phyloP scores from a whole-genome alignment of 208 protist genomes.

The Acanthamoeba pearcei region DNA sequence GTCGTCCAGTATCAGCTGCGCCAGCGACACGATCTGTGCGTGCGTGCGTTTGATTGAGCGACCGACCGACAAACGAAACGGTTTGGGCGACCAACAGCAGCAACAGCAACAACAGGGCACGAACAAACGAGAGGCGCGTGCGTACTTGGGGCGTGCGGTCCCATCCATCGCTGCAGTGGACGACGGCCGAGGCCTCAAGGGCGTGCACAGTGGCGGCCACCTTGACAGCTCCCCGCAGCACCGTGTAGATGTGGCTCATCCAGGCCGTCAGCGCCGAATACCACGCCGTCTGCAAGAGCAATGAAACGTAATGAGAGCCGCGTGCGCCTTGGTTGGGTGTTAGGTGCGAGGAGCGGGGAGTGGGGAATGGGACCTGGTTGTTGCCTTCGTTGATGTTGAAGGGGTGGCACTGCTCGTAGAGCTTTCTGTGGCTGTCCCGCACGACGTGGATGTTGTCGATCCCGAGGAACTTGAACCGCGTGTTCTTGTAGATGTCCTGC shows the following conservation, averaged over 20 bases:
- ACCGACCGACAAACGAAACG: background rate
- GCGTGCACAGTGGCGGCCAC: slow-evolving; percentile 9
- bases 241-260: slow-evolving; percentile 53
- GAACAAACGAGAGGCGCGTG: background rate
- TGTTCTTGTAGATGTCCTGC: slow-evolving; percentile 44
- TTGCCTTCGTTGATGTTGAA: slow-evolving; percentile 7
- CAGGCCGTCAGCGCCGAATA: slow-evolving; percentile 4
- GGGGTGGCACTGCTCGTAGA: slow-evolving; percentile 18
- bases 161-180: slow-evolving; percentile 93
- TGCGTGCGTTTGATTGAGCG: background rate
- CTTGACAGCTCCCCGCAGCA: slow-evolving; percentile 9
- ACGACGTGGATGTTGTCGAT: slow-evolving; percentile 74
- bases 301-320: too few relatives aligned
- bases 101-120: background rate
- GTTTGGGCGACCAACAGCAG: background rate
- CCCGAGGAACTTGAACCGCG: slow-evolving; percentile 54
- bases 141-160: slow-evolving; percentile 92
- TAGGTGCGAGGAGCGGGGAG: background rate
- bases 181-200: background rate
- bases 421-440: slow-evolving; percentile 44
- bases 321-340: background rate
- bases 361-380: background rate
- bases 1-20: slow-evolving; percentile 93
- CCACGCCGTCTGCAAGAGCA: slow-evolving; percentile 33
- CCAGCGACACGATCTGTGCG: slow-evolving; percentile 79